Evolutionary conservation across 2,329 filamentous ascomycete genomes (phyloP), one percentile per base, ranked within the genome.

Genomic region (Penicillium palitans): DNA sequence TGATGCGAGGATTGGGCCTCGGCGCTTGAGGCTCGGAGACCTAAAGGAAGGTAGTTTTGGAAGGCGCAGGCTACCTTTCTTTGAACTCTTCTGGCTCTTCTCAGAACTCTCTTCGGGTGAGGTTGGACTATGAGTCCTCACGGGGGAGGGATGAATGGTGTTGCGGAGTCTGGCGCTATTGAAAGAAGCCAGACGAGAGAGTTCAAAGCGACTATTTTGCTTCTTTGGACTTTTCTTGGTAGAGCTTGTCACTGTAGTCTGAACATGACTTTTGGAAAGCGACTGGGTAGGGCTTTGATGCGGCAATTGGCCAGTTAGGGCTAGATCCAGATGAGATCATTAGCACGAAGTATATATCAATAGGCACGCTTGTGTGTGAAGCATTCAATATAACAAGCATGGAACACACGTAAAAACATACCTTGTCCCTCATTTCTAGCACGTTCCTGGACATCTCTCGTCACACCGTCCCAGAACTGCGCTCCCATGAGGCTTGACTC

Each of bases 111-210:
- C 29, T 1, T 12, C 25, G 0, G 49, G 49, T 5, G 37, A 41
- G 25, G 19, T 29, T 10, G 35, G 17, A 39, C 25, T 12, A n/a
- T 41, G 35, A 21, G 24, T 51, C 13, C n/a, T n/a, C 12, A 6
- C 6, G 8, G 49, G 24, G 24, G n/a, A 29, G 13, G 33, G 17
- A 1, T 29, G 25, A 17, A 10, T 19, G 24, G 24, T 29, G n/a
- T n/a, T 15, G 6, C 24, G 49, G 8, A 27, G n/a, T 15, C 35
- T 25, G 5, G 41, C 3, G 4, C n/a, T 51, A 17, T 41, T 41
- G n/a, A 42, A 51, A 10, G 49, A 51, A 21, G 35, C 24, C 19
- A 51, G 35, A 13, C 4, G 46, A 25, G 46, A 25, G 19, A 48
- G 46, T n/a, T 21, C n/a, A 8, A 51, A 42, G 1, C 9, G 35